Conservation (phyloP, 2,329 filamentous ascomycete genomes). For the Ophiostoma montium region DNA sequence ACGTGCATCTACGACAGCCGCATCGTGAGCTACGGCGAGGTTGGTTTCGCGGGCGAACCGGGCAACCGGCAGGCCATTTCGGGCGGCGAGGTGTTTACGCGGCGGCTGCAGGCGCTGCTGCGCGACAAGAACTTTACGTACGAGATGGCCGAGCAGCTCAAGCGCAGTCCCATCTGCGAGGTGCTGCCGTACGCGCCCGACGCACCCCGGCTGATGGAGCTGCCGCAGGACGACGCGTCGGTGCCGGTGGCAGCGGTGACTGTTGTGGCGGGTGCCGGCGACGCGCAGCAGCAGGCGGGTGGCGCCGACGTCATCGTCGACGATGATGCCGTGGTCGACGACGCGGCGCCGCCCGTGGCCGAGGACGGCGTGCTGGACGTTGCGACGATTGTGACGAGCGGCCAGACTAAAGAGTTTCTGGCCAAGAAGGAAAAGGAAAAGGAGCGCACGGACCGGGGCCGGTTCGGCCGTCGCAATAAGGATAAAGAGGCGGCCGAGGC, state of each 20-base stretch:
- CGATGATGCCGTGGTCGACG: slow-evolving; percentile 14
- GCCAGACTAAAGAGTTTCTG: slow-evolving; percentile 68
- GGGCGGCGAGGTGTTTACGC: slow-evolving; percentile 79
- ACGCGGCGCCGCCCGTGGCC: slow-evolving; percentile 26
- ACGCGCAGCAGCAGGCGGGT: neutral
- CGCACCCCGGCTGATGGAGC: slow-evolving; percentile 31
- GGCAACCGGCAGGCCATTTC: slow-evolving; percentile 34
- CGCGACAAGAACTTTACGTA: slow-evolving; percentile 41
- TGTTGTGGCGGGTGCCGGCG: slow-evolving; percentile 20
- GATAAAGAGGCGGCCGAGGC: slow-evolving; percentile 38
- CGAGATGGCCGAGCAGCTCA: slow-evolving; percentile 58
- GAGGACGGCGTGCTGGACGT: slow-evolving; percentile 66
- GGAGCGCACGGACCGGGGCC: slow-evolving; percentile 55
- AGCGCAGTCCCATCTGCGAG: slow-evolving; percentile 52
- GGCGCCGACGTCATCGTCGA: slow-evolving; percentile 24
- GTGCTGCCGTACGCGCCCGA: slow-evolving; percentile 43
- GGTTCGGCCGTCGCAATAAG: slow-evolving; percentile 46
- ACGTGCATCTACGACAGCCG: slow-evolving; percentile 77
- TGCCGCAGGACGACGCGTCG: slow-evolving; percentile 13
- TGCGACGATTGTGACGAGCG: slow-evolving; percentile 69
- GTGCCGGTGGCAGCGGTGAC: slow-evolving; percentile 7
- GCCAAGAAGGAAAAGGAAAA: slow-evolving; percentile 73
- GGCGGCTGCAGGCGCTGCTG: slow-evolving; percentile 54
- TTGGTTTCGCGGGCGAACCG: slow-evolving; percentile 26
- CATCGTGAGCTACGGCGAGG: slow-evolving; percentile 52